phyloP scores from a whole-genome alignment of 257 asterid genomes.

The Scutellaria barbata region DNA sequence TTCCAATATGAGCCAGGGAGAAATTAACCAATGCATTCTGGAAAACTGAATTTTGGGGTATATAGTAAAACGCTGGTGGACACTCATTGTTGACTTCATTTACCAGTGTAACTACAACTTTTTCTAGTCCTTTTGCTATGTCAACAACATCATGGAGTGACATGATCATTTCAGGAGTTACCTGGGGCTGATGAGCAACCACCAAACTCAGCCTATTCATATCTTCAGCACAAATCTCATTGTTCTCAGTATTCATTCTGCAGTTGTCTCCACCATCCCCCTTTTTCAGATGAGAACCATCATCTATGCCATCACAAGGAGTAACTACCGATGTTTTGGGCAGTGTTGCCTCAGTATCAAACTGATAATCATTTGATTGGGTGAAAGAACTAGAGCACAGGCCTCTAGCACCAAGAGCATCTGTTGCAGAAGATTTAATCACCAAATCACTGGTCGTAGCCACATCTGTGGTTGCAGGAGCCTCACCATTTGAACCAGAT shows the following conservation, averaged over 20 bases:
- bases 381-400: conserved; percentile 33
- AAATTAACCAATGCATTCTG: conserved; percentile 69
- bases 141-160: conserved; percentile 53
- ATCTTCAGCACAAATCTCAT: conserved; percentile 42
- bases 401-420: conserved; percentile 31
- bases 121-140: conserved; percentile 86
- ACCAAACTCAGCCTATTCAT: conserved; percentile 47
- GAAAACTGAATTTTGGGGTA: conserved; percentile 71
- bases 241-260: conserved; percentile 31
- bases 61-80: conserved; percentile 73
- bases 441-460: conserved; percentile 19
- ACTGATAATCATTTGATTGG: conserved; percentile 40
- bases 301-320: conserved; percentile 31
- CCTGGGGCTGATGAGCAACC: conserved; percentile 41
- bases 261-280: conserved; percentile 30
- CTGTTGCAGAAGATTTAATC: conserved; percentile 28
- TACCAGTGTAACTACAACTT: conserved; percentile 56
- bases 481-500: conserved; percentile 41
- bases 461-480: conserved; percentile 32
- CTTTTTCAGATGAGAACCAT: conserved; percentile 37
- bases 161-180: conserved; percentile 44
- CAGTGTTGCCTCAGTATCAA: conserved; percentile 38
- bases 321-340: conserved; percentile 38
- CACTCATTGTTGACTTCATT: conserved; percentile 61
- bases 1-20: conserved; percentile 74